Evolutionary conservation across 345 rosid species (phyloP), one percentile per base, ranked within the genome.

Genomic region (Bruguiera gymnorhiza): DNA sequence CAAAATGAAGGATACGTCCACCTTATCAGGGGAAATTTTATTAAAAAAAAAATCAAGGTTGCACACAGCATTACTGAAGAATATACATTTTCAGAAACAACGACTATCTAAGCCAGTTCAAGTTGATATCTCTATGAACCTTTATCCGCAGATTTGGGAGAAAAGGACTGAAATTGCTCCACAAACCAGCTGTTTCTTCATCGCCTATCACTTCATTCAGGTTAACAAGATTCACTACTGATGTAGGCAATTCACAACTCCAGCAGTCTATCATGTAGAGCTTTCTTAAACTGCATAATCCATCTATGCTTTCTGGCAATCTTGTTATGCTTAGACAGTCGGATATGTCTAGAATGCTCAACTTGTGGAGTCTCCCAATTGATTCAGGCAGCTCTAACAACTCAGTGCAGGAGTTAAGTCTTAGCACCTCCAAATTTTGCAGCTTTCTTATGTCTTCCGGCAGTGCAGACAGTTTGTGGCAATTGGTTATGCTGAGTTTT

Each of bases 221-320:
- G 55, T n/a, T 32, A 55, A 29, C 30, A 32, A 79, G 82, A 8
- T 74, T 71, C 65, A 0, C 11, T 4, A 48, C 63, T 39, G 82
- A 74, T 6, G 36, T 11, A 26, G 82, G 82, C 61, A 79, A 43
- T 30, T 67, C 51, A 59, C 69, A 71, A 16, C 31, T 63, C 15
- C 65, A 71, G 67, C 82, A 75, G 6, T 64, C 76, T 16, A 60
- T 71, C 79, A 79, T 75, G 70, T 62, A 59, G 5, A 79, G 29
- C 67, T 61, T 74, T 19, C 63, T 62, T 27, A 79, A 58, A 21
- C 52, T 57, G 56, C 8, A 5, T 69, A 79, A 64, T 37, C 67
- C 63, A 15, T 70, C 70, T 5, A 79, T 70, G 51, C 58, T 48
- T 19, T 70, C 70, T 27, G 82, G 82, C 63, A 79, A 61, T 56